These are phyloP conservation scores for Blastocystis sp. DNA, from an alignment of 352 stramenopile genomes.

Conservation along the genomic window DNA sequence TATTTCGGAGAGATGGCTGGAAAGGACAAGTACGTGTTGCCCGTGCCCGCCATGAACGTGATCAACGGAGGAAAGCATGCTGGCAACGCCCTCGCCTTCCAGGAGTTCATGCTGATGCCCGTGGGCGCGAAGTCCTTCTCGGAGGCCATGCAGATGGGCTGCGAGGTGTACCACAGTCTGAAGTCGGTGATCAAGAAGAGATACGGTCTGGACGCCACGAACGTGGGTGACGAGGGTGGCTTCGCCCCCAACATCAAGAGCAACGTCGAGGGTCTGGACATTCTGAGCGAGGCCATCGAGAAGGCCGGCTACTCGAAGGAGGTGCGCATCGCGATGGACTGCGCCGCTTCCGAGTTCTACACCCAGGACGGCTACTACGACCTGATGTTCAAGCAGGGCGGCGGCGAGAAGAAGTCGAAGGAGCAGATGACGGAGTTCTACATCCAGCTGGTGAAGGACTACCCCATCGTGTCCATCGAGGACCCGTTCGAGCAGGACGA, in stretches of 20 bases:
- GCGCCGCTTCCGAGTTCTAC: constrained; percentile 96
- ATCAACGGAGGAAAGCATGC: constrained; percentile 97
- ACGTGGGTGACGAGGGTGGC: constrained; percentile 96
- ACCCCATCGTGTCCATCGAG: constrained; percentile 95
- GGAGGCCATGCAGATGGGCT: constrained; percentile 94
- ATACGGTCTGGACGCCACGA: constrained; percentile 94
- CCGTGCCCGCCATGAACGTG: constrained; percentile 97
- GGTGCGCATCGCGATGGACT: constrained; percentile 92
- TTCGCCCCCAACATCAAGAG: constrained; percentile 94
- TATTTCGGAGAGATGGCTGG: constrained; percentile 95
- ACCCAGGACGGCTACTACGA: constrained; percentile 91
- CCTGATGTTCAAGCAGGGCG: constrained; percentile 93
- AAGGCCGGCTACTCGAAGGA: constrained; percentile 89
- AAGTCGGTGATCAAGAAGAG: constrained; percentile 97
- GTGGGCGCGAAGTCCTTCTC: constrained; percentile 77
- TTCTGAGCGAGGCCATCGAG: constrained; percentile 94
- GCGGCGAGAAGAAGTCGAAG: constrained; percentile 76
- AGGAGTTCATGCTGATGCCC: constrained; percentile 96
- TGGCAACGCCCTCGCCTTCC: constrained; percentile 96
- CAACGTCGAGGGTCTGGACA: constrained; percentile 88
- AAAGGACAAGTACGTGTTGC: constrained; percentile 84
- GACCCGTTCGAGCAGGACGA: constrained; percentile 98
- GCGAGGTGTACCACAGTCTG: constrained; percentile 96
- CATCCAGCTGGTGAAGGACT: constrained; percentile 83
- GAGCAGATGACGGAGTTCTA: constrained; percentile 91